These are phyloP conservation scores for Picochlorum sp. DNA, from an alignment of 139 green algal genomes.

Conservation along the genomic window DNA sequence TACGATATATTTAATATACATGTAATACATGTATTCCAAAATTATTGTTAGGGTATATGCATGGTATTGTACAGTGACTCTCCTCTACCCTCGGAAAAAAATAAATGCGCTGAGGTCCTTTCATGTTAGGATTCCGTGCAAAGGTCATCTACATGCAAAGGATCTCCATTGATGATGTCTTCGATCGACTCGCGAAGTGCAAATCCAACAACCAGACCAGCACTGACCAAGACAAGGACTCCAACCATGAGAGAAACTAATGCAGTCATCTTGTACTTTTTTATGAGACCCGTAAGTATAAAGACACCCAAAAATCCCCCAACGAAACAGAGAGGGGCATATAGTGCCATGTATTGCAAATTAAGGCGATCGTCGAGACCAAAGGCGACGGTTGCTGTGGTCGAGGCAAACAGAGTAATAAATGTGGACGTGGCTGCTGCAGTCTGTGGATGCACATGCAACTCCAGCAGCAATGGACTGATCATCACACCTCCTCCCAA, in stretches of 20 bases:
- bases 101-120: background rate
- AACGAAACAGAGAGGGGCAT: slow-evolving; percentile 6
- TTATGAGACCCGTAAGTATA: slow-evolving; percentile 3
- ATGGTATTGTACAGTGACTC: background rate
- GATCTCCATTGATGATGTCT: slow-evolving; percentile 3
- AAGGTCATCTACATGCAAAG: background rate
- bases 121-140: background rate
- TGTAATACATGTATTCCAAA: no score
- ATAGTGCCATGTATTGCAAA: slow-evolving; percentile 4
- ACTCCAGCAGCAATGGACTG: slow-evolving; percentile 1
- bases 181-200: slow-evolving; percentile 1
- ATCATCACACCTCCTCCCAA: slow-evolving; percentile 12
- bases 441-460: slow-evolving; percentile 1
- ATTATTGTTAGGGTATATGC: background rate
- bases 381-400: slow-evolving; percentile 3
- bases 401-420: slow-evolving; percentile 9
- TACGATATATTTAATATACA: no score
- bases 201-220: slow-evolving; percentile 5
- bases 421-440: slow-evolving; percentile 10
- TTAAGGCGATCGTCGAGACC: slow-evolving; percentile 8
- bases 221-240: slow-evolving; percentile 5
- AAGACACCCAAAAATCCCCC: slow-evolving; percentile 9
- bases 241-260: slow-evolving; percentile 4
- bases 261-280: background rate
- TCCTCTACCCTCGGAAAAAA: background rate